A percentile compares a stretch with the other conserved stretches of the same genome.
phyloP scores from a whole-genome alignment of 2,329 filamentous ascomycete genomes.

The Colletotrichum navitas region DNA sequence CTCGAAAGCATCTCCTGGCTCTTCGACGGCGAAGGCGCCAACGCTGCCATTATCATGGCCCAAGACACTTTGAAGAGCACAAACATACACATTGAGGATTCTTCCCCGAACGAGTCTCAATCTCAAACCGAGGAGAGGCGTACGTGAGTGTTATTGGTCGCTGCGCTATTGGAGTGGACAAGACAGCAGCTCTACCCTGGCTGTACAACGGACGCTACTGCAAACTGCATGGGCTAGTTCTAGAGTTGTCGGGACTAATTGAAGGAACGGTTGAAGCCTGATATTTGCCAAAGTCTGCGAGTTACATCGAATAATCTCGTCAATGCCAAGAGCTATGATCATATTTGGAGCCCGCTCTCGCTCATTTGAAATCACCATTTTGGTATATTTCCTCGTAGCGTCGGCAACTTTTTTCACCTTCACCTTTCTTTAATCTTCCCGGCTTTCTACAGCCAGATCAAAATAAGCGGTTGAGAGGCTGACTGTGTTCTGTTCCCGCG shows the following conservation, averaged over 20 bases:
- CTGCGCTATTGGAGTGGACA: background rate
- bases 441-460: background rate
- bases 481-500: no score
- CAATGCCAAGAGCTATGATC: background rate
- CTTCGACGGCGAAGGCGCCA: background rate
- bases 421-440: background rate
- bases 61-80: background rate
- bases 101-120: background rate
- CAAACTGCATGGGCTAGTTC: background rate
- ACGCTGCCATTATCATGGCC: background rate
- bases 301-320: background rate
- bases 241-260: background rate
- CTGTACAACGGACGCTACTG: background rate
- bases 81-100: background rate
- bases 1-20: conserved; percentile 37
- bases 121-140: background rate
- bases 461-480: background rate
- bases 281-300: background rate
- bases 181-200: background rate
- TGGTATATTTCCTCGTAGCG: background rate
- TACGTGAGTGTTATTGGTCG: background rate
- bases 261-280: background rate
- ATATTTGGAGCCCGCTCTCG: no score
- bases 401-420: background rate
- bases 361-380: background rate